These are phyloP conservation scores for Globisporangium perplexum DNA, from an alignment of 352 stramenopile species.

Conservation along the genomic window DNA sequence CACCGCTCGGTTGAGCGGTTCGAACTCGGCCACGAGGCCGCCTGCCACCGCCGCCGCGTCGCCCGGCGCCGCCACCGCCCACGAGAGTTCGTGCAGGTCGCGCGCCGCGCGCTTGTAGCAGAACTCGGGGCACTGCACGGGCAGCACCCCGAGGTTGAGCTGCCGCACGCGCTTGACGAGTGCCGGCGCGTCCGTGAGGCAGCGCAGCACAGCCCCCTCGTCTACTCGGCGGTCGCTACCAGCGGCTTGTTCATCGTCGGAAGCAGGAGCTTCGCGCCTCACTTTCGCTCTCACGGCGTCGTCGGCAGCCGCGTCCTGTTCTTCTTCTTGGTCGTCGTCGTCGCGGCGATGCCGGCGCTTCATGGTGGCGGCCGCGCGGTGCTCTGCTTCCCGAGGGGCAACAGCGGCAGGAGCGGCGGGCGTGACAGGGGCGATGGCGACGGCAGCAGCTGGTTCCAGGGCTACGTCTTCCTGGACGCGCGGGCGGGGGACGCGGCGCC, in stretches of 20 bases:
- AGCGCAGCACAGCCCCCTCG: slow-evolving; percentile 26
- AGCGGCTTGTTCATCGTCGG: slow-evolving; percentile 11
- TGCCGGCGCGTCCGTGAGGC: slow-evolving; percentile 31
- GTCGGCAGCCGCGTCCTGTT: too few species aligned
- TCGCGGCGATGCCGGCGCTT: slow-evolving; percentile 16
- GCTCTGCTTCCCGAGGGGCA: slow-evolving; percentile 48
- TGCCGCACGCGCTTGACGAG: slow-evolving; percentile 51
- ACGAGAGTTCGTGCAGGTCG: slow-evolving; percentile 37
- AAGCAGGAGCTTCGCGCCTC: neutral
- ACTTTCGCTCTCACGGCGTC: neutral
- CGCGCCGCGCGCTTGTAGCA: slow-evolving; percentile 59
- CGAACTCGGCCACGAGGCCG: slow-evolving; percentile 34
- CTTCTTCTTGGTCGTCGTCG: neutral
- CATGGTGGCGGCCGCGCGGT: slow-evolving; percentile 30
- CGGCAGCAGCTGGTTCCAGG: slow-evolving; percentile 58
- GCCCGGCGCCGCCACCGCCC: slow-evolving; percentile 20
- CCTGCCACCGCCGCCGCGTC: slow-evolving; percentile 14
- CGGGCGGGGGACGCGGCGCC: neutral
- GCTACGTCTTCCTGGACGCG: slow-evolving; percentile 42
- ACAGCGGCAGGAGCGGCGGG: neutral
- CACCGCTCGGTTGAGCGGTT: slow-evolving; percentile 21
- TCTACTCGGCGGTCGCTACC: neutral
- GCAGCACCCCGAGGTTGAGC: slow-evolving; percentile 63
- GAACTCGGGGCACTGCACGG: slow-evolving; percentile 51
- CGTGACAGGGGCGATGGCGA: neutral